Conservation (phyloP, 352 stramenopile genomes). For the Globisporangium barbulae region DNA sequence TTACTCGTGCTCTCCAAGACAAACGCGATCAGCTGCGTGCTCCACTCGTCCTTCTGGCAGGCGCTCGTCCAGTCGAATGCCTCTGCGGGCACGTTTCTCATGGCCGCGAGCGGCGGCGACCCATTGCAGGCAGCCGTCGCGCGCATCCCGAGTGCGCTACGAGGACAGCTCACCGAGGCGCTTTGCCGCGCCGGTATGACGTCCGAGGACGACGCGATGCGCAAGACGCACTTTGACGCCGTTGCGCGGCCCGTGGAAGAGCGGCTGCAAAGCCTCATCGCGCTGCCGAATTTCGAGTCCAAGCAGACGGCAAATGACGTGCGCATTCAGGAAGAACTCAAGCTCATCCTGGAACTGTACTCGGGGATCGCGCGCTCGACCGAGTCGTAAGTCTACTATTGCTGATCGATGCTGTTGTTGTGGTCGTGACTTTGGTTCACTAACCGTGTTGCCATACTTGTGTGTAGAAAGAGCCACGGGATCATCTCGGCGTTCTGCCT, state of each 20-base stretch:
- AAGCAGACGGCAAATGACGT: constrained; percentile 64
- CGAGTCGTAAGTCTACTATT: constrained; percentile 41
- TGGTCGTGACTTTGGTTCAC: background rate
- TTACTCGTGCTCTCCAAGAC: constrained; percentile 68
- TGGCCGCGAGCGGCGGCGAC: constrained; percentile 17
- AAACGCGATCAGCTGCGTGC: constrained; percentile 49
- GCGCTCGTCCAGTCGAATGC: constrained; percentile 72
- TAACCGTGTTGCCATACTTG: background rate
- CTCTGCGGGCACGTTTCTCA: constrained; percentile 51
- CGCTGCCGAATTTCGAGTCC: constrained; percentile 51
- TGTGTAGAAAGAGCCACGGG: constrained; percentile 42
- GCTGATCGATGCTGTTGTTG: background rate
- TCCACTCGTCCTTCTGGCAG: constrained; percentile 63
- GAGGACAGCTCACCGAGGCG: constrained; percentile 64
- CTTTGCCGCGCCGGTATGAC: constrained; percentile 74
- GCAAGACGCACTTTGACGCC: constrained; percentile 49
- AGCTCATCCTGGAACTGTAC: constrained; percentile 78
- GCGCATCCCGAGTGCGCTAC: constrained; percentile 49
- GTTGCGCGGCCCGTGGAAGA: constrained; percentile 45
- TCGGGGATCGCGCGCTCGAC: constrained; percentile 68
- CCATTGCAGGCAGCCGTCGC: constrained; percentile 47
- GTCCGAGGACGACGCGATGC: constrained; percentile 39
- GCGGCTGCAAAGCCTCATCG: constrained; percentile 53
- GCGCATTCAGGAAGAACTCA: constrained; percentile 66
- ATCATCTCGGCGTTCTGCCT: constrained; percentile 67